Evolutionary conservation across 306 rosid species (phyloP).

Genomic region (Quercus agrifolia): DNA sequence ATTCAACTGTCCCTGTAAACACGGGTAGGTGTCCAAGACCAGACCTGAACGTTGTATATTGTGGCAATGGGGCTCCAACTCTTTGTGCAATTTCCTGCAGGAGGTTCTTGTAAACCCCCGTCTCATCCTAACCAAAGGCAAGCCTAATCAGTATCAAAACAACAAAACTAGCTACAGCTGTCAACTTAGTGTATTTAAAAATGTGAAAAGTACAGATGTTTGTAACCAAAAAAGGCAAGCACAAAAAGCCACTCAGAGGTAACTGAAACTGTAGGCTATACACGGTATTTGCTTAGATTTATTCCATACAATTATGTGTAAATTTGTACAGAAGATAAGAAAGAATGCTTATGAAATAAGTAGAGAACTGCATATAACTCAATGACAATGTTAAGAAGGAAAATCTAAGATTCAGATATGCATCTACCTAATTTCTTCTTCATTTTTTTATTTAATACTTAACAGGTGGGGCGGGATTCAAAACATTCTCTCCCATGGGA

Average conservation of each 20-base stretch:
- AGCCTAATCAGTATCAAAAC: conserved; percentile 22
- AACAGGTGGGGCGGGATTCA: no score
- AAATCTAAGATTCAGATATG: background rate
- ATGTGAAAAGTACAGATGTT: background rate
- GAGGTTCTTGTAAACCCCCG: conserved; percentile 97
- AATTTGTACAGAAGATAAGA: background rate
- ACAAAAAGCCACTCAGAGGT: background rate
- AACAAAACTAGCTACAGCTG: background rate
- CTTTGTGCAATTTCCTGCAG: conserved; percentile 97
- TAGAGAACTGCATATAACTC: background rate
- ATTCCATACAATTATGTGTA: background rate
- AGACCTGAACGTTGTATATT: conserved; percentile 86
- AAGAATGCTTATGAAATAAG: background rate
- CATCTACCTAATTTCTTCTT: background rate
- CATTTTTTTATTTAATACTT: no score
- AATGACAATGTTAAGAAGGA: background rate
- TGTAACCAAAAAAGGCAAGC: background rate
- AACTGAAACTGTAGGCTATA: background rate
- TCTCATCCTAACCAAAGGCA: conserved; percentile 67
- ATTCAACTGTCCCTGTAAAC: conserved; percentile 92
- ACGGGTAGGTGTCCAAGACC: conserved; percentile 96
- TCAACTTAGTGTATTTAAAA: background rate
- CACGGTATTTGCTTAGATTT: background rate
- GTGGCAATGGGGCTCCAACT: conserved; percentile 98
- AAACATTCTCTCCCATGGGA: no score